phyloP scores from a whole-genome alignment of 2,329 filamentous ascomycete genomes.

The Fusarium denticulatum region DNA sequence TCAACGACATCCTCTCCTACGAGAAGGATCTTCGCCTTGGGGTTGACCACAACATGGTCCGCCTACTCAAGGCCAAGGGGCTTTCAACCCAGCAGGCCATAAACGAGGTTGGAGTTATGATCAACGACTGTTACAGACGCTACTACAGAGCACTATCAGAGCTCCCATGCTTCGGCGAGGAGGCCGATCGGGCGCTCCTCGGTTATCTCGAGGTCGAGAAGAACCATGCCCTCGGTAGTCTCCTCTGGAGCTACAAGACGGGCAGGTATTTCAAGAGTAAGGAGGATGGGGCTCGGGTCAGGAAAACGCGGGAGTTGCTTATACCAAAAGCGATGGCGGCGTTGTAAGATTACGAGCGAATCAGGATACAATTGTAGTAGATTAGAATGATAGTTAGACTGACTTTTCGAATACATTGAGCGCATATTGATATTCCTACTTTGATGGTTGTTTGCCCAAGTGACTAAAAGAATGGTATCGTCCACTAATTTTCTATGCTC shows the following conservation, averaged over 20 bases:
- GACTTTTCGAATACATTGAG: not conserved
- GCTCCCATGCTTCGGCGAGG: not conserved
- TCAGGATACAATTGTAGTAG: not conserved
- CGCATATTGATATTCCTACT: not conserved
- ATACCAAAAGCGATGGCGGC: not conserved
- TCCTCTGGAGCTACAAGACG: not conserved
- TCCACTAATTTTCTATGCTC: fast-evolving
- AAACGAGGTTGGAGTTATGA: not conserved
- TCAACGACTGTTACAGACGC: not conserved
- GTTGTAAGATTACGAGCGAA: not conserved
- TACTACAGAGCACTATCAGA: not conserved
- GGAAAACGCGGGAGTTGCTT: not conserved
- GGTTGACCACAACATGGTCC: not conserved
- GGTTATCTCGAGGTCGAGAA: not conserved
- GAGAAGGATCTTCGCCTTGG: not conserved
- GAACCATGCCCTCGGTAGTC: not conserved
- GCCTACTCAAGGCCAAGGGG: not conserved
- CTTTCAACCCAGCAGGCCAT: not conserved
- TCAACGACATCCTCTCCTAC: not conserved
- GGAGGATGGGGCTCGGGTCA: not conserved
- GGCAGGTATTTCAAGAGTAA: not conserved
- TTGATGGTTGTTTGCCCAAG: not conserved
- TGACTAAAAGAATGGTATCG: fast-evolving
- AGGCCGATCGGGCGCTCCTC: not conserved
- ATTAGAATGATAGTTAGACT: not conserved